These are phyloP conservation scores for Venturia carpophila DNA, from an alignment of 2,329 filamentous ascomycete species.

Conservation along the genomic window DNA sequence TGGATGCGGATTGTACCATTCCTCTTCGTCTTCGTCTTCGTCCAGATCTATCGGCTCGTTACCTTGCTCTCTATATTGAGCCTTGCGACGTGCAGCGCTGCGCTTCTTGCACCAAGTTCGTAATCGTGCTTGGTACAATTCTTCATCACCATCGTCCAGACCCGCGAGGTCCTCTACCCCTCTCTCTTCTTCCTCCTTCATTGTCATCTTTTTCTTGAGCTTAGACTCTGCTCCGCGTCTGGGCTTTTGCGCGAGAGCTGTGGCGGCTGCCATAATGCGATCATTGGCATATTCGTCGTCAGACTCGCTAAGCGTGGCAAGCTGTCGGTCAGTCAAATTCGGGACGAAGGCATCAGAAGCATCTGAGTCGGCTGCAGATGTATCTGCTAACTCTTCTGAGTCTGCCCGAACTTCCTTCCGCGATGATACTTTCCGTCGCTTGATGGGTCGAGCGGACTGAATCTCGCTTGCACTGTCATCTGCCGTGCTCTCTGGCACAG, in stretches of 20 bases:
- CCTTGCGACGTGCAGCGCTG: conserved; percentile 49
- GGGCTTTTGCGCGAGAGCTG: conserved; percentile 24
- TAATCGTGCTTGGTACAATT: conserved; percentile 67
- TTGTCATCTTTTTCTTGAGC: conserved; percentile 22
- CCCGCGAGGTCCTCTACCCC: conserved; percentile 47
- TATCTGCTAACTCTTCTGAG: background rate
- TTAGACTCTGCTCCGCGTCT: conserved; percentile 24
- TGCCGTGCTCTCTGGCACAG: conserved; percentile 17
- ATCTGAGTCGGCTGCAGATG: conserved; percentile 31
- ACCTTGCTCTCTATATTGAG: conserved; percentile 28
- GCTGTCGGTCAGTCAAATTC: conserved; percentile 32
- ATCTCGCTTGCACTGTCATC: conserved; percentile 26
- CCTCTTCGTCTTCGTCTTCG: conserved; percentile 35
- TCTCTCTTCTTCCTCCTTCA: conserved; percentile 26
- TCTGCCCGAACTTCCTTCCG: conserved; percentile 20
- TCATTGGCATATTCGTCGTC: conserved; percentile 34
- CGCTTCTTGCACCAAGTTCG: conserved; percentile 64
- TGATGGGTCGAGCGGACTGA: conserved; percentile 34
- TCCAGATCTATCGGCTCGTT: conserved; percentile 18
- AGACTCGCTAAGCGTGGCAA: conserved; percentile 33
- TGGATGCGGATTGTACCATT: conserved; percentile 85
- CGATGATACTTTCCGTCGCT: conserved; percentile 32
- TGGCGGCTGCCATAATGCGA: conserved; percentile 28
- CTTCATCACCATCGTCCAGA: conserved; percentile 84
- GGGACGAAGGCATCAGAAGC: conserved; percentile 33